Percentiles rank a stretch among this genome's conserved stretches.
phyloP scores from a whole-genome alignment of 1,284 basidiomycete species.

The Malassezia globosa region DNA sequence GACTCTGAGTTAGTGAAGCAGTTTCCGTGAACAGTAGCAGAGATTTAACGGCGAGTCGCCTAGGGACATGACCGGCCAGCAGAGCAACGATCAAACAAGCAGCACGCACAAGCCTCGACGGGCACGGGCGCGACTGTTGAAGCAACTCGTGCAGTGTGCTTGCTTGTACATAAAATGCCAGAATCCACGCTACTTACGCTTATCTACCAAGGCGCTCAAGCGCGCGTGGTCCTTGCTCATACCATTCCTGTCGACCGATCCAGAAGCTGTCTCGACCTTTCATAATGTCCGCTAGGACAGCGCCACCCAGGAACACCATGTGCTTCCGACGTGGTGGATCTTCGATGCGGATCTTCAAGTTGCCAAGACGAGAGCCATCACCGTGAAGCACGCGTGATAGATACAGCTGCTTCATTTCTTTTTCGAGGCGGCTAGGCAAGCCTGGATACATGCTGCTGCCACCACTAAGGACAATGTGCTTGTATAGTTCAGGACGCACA shows the following conservation, averaged over 20 bases:
- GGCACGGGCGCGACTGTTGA: too few species aligned
- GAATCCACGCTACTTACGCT: slow-evolving; percentile 18
- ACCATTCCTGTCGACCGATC: slow-evolving; percentile 45
- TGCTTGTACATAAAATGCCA: neutral
- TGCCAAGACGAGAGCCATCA: slow-evolving; percentile 79
- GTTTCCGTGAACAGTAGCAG: neutral
- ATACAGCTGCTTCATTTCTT: slow-evolving; percentile 99
- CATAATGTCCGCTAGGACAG: slow-evolving; percentile 78
- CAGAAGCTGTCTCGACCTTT: slow-evolving; percentile 87
- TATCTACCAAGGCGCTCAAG: slow-evolving; percentile 41
- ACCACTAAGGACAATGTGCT: slow-evolving; percentile 92
- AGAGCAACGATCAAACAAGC: too few species aligned
- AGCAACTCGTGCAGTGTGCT: too few species aligned
- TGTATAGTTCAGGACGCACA: slow-evolving; percentile 81
- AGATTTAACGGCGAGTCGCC: too few species aligned
- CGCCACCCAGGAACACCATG: slow-evolving; percentile 97
- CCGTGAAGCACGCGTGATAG: slow-evolving; percentile 74
- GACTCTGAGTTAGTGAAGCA: slow-evolving; percentile 58
- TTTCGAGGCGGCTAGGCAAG: slow-evolving; percentile 86
- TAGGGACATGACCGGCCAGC: too few species aligned
- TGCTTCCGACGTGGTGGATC: slow-evolving; percentile 95
- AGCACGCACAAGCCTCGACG: too few species aligned
- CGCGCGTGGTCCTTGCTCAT: slow-evolving; percentile 40
- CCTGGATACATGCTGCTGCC: slow-evolving; percentile 95
- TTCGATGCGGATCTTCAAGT: slow-evolving; percentile 98